A percentile compares a stretch with the other conserved stretches of the same genome.
phyloP scores from a whole-genome alignment of 805 yeast species.

The Tetrapisispora namnaoensis region DNA sequence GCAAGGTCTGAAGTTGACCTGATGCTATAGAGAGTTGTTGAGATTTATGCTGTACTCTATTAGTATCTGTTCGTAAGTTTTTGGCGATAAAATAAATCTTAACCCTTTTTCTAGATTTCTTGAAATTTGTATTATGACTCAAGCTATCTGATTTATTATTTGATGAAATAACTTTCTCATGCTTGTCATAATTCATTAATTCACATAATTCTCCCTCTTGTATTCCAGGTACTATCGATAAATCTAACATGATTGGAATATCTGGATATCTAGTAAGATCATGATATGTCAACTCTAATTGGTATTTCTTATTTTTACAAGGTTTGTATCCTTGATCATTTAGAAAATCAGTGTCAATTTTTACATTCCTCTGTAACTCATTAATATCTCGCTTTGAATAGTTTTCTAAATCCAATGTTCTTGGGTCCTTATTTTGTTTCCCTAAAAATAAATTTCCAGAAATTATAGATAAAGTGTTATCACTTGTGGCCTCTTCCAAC shows the following conservation, averaged over 20 bases:
- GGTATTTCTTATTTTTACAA: constrained; percentile 7
- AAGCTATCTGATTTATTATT: background rate
- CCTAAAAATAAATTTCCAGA: constrained; percentile 25
- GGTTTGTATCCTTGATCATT: constrained; percentile 3
- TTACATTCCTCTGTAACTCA: background rate
- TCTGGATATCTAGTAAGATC: constrained; percentile 45
- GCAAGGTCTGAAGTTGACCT: constrained; percentile 46
- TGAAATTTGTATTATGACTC: background rate
- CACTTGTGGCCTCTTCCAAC: background rate
- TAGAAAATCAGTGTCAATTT: background rate
- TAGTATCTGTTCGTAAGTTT: constrained; percentile 1
- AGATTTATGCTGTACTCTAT: constrained; percentile 1
- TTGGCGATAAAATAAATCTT: constrained; percentile 12
- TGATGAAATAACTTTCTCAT: constrained; percentile 5
- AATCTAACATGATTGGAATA: constrained; percentile 56
- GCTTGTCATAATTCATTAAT: constrained; percentile 37
- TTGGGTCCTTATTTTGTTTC: background rate
- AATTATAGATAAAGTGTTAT: constrained; percentile 17
- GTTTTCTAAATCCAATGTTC: background rate
- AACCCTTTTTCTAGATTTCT: constrained; percentile 1
- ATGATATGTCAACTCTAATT: constrained; percentile 39
- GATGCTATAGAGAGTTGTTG: constrained; percentile 45
- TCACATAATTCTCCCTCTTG: constrained; percentile 73
- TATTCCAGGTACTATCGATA: constrained; percentile 49
- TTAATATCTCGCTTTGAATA: background rate